phyloP scores from a whole-genome alignment of 331 rosid species.

The Pyrus hybrid region DNA sequence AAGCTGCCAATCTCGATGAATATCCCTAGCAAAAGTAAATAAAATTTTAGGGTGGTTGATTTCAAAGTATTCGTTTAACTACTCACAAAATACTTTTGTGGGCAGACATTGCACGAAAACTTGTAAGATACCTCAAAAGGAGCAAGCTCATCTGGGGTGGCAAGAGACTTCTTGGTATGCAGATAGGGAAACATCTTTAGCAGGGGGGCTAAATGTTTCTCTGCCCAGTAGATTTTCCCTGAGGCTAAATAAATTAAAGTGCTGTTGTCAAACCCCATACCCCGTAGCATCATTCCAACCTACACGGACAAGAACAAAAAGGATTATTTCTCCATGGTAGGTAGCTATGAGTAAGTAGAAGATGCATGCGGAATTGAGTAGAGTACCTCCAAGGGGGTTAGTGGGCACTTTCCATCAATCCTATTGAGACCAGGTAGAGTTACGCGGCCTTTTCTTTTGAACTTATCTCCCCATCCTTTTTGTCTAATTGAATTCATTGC shows the following conservation, averaged over 20 bases:
- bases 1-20: conserved; percentile 91
- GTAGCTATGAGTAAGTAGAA: background rate
- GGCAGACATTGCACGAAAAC: background rate
- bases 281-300: conserved; percentile 95
- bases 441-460: conserved; percentile 60
- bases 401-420: conserved; percentile 85
- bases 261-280: conserved; percentile 81
- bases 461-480: conserved; percentile 78
- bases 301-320: conserved; percentile 26
- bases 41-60: background rate
- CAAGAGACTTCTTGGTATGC: conserved; percentile 84
- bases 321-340: background rate
- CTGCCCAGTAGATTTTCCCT: conserved; percentile 70
- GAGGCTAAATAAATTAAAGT: conserved; percentile 85
- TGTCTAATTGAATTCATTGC: conserved; percentile 80
- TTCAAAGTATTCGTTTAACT: background rate
- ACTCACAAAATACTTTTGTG: background rate
- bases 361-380: background rate
- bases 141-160: conserved; percentile 70
- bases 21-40: conserved; percentile 41
- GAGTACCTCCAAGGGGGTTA: conserved; percentile 83
- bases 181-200: conserved; percentile 71
- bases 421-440: conserved; percentile 73
- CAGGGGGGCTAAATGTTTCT: conserved; percentile 73
- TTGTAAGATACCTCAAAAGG: conserved; percentile 55